These are phyloP conservation scores for Microbotryum lychnidis-dioicae DNA, from an alignment of 1,284 basidiomycete genomes.

Conservation along the genomic window DNA sequence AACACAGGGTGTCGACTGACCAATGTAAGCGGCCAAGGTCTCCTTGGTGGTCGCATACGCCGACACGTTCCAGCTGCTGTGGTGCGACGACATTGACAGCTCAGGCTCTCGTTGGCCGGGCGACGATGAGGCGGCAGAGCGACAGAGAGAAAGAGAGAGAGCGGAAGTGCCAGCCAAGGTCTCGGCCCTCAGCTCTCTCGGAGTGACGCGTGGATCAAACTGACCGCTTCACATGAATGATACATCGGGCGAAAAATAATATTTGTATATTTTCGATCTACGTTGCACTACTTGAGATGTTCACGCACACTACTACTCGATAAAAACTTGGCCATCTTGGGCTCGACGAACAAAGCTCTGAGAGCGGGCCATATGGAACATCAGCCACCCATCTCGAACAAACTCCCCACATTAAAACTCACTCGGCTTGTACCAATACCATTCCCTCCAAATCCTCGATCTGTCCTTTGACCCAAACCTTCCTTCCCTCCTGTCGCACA, in stretches of 20 bases:
- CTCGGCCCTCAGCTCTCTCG: too few species aligned
- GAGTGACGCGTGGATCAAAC: too few species aligned
- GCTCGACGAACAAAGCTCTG: slow-evolving; percentile 72
- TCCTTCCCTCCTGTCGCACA: slow-evolving; percentile 61
- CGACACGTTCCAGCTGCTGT: too few species aligned
- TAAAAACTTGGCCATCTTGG: slow-evolving; percentile 67
- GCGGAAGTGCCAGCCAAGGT: too few species aligned
- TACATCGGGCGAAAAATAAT: too few species aligned
- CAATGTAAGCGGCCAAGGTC: slow-evolving; percentile 19
- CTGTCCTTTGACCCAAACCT: slow-evolving; percentile 59
- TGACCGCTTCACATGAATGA: too few species aligned
- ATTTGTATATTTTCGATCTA: too few species aligned
- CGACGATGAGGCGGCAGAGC: too few species aligned
- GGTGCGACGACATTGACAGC: too few species aligned
- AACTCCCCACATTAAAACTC: slow-evolving; percentile 33
- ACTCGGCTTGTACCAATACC: slow-evolving; percentile 71
- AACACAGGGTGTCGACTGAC: slow-evolving; percentile 2
- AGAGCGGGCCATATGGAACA: too few species aligned
- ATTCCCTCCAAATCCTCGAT: slow-evolving; percentile 72
- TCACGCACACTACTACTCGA: slow-evolving; percentile 40
- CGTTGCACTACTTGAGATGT: slow-evolving; percentile 17
- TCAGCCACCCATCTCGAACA: not conserved
- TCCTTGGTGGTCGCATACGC: slow-evolving; percentile 8
- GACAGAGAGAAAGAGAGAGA: too few species aligned
- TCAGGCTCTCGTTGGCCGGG: too few species aligned